Base-by-base conservation (phyloP, 1,139 yeast species). In the Wickerhamiella infanticola region DNA sequence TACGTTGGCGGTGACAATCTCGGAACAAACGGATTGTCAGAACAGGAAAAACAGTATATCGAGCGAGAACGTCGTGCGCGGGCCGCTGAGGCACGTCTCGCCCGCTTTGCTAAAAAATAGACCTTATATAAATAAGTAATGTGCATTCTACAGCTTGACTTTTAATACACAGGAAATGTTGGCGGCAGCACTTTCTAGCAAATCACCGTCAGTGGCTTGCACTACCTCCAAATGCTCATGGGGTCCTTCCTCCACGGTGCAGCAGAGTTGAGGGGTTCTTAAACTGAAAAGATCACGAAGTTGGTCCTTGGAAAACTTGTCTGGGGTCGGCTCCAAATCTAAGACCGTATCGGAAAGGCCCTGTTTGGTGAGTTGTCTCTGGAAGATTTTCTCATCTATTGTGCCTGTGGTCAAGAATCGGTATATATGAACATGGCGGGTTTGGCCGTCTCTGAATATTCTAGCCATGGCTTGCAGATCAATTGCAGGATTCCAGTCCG, bases 401-500 rank as follows among this genome's bases (percentile, higher is more conserved):
- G 88, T 78, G 0, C 98, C 98, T 0, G 94, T 76, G 0, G 62
- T 50, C 11, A 68, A 49, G n/a, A 90, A 62, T 52, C 98, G 70
- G 59, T 90, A 93, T 29, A 90, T 79, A 58, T 67, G 81, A 7
- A 88, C 94, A 0, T 86, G 88, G 45, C 65, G 72, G 45, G 64
- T 72, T 60, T 90, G 98, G 0, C 98, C 98, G 60, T 90, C 96
- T 53, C 99, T 68, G 58, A 88, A 95, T 4, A 90, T 80, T 51
- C 99, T 66, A 0, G 96, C 95, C 94, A 90, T 85, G 0, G 97
- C 95, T 61, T 90, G 99, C 61, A 90, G 98, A 61, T 90, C 98
- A 2, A 96, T 82, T 0, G 98, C 98, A 0, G 98, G 98, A 57
- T 90, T 90, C 98, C 98, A 90, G 63, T 93, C 98, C 0, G 98